phyloP scores from a whole-genome alignment of 1,284 basidiomycete species.

The Tilletia walkeri region DNA sequence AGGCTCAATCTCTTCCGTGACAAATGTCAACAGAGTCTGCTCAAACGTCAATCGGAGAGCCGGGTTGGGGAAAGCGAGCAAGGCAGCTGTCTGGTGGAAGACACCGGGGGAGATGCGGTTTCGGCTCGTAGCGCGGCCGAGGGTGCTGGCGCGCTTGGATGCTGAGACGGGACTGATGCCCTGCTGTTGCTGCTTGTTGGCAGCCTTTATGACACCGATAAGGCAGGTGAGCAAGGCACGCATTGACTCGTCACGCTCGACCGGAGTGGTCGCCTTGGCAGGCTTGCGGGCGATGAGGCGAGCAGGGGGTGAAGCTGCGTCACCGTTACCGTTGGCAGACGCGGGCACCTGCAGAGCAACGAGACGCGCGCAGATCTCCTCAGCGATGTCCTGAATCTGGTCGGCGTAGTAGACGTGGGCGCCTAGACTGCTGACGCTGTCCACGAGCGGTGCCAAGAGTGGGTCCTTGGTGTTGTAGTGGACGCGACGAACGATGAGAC shows the following conservation, averaged over 20 bases:
- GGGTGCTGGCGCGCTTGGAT: background rate
- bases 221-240: constrained; percentile 14
- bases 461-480: constrained; percentile 67
- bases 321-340: constrained; percentile 8
- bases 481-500: constrained; percentile 71
- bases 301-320: constrained; percentile 21
- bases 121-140: constrained; percentile 18
- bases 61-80: constrained; percentile 40
- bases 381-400: constrained; percentile 88
- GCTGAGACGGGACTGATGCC: too few relatives aligned
- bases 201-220: constrained; percentile 13
- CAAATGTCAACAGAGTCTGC: constrained; percentile 42
- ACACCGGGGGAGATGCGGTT: constrained; percentile 36
- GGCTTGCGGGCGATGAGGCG: constrained; percentile 33
- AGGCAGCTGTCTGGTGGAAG: constrained; percentile 32
- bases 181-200: background rate
- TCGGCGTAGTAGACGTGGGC: constrained; percentile 93
- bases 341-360: constrained; percentile 66
- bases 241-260: constrained; percentile 18
- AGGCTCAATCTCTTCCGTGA: constrained; percentile 36
- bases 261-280: constrained; percentile 18
- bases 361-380: constrained; percentile 78
- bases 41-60: constrained; percentile 41
- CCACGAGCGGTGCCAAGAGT: constrained; percentile 70
- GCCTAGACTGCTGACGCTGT: constrained; percentile 78